Percentiles rank a stretch among this genome's conserved stretches.
These are phyloP conservation scores for Cryomyces antarcticus DNA, from an alignment of 495 filamentous ascomycete genomes.

Conservation along the genomic window DNA sequence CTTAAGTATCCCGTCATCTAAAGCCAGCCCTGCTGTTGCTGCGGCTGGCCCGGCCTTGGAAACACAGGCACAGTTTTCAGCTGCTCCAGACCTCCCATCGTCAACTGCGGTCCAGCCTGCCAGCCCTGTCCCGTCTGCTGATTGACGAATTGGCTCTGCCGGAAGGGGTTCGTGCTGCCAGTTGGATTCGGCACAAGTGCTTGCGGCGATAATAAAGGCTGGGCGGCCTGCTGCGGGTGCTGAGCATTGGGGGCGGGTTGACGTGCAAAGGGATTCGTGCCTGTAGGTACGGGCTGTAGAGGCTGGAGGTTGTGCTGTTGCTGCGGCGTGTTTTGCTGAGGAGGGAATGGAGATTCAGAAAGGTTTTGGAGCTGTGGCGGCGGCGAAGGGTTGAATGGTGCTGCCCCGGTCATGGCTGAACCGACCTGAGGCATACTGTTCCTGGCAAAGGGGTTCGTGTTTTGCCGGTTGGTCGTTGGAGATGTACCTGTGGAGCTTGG, in stretches of 20 bases:
- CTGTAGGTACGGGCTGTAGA: slow-evolving; percentile 40
- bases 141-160: slow-evolving; percentile 71
- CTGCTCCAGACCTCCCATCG: slow-evolving; percentile 72
- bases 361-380: no score
- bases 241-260: slow-evolving; percentile 12
- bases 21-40: no score
- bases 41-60: slow-evolving; percentile 43
- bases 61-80: slow-evolving; percentile 69
- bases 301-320: slow-evolving; percentile 16
- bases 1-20: no score
- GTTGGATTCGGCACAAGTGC: slow-evolving; percentile 43
- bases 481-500: slow-evolving; percentile 30
- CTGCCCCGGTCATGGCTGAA: no score
- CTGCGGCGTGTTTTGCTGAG: slow-evolving; percentile 22
- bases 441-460: slow-evolving; percentile 73
- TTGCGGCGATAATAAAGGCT: slow-evolving; percentile 2
- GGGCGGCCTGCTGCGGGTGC: slow-evolving; percentile 6
- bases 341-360: slow-evolving; percentile 9
- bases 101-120: slow-evolving; percentile 58
- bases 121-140: slow-evolving; percentile 72
- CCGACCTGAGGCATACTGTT: not conserved
- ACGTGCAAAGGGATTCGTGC: slow-evolving; percentile 53
- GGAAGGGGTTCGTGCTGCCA: slow-evolving; percentile 87
- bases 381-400: no score
- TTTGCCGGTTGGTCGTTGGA: slow-evolving; percentile 36